These are phyloP conservation scores for Aegilops bicornis DNA, from an alignment of 176 grass and related monocot genomes.

Conservation along the genomic window DNA sequence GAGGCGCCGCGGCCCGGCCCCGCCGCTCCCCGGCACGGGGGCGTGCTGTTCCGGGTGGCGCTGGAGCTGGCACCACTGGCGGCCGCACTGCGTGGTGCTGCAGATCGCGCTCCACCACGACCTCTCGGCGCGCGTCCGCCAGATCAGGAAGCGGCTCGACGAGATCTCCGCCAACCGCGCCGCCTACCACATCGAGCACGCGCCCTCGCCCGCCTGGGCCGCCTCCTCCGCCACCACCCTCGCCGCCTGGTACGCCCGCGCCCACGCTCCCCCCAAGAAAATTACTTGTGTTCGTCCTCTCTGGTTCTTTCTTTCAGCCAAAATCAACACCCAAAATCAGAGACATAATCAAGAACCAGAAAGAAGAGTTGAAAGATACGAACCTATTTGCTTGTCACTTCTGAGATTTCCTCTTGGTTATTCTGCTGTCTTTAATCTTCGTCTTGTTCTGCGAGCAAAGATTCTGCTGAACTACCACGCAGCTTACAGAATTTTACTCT, in stretches of 20 bases:
- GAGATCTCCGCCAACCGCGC: slow-evolving; percentile 45
- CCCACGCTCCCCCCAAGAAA: not conserved
- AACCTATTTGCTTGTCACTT: not conserved
- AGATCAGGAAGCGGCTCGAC: slow-evolving; percentile 44
- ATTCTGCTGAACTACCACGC: not conserved
- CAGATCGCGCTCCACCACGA: slow-evolving; percentile 36
- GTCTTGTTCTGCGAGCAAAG: not conserved
- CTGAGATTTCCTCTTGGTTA: not conserved
- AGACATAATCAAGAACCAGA: not conserved
- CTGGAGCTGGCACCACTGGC: not conserved
- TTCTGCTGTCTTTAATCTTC: not conserved
- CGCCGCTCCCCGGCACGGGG: not conserved
- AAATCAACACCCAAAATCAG: not conserved
- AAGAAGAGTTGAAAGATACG: not conserved
- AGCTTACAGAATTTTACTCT: not conserved
- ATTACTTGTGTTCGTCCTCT: too few relatives aligned
- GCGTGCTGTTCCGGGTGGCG: not conserved
- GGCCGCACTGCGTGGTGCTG: slow-evolving; percentile 18
- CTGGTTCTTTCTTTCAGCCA: not conserved
- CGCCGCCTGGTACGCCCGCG: slow-evolving; percentile 31
- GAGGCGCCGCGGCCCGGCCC: not conserved
- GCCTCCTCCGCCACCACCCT: slow-evolving; percentile 26
- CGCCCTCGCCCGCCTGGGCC: slow-evolving; percentile 29
- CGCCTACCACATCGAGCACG: slow-evolving; percentile 39
- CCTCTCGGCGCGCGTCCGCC: slow-evolving; percentile 36